These are phyloP conservation scores for Penicillium sp. DNA, from an alignment of 2,329 filamentous ascomycete species.

Conservation along the genomic window DNA sequence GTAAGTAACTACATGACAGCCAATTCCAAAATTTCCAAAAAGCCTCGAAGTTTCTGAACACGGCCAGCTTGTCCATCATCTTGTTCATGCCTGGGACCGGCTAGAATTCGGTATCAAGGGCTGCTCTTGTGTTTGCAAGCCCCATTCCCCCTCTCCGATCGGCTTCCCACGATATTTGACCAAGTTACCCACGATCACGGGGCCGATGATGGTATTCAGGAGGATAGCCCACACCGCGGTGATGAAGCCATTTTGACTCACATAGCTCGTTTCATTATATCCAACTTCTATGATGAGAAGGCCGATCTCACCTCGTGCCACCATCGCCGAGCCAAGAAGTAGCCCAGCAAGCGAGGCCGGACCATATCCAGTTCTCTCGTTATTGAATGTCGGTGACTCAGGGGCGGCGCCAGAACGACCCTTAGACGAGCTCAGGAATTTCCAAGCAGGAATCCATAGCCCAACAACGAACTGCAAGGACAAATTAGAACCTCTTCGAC, in stretches of 20 bases:
- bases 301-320: constrained; percentile 43
- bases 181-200: constrained; percentile 36
- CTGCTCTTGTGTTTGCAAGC: constrained; percentile 26
- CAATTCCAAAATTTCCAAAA: not conserved
- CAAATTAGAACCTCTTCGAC: not conserved
- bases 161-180: constrained; percentile 32
- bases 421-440: constrained; percentile 2
- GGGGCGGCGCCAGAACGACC: not conserved
- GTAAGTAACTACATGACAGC: not conserved
- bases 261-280: constrained; percentile 37
- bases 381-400: not conserved
- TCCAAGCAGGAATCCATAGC: constrained; percentile 36
- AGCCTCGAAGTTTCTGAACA: not conserved
- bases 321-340: constrained; percentile 42
- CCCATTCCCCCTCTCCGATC: constrained; percentile 37
- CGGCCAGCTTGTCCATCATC: not conserved
- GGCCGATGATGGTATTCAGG: constrained; percentile 42
- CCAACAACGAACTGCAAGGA: constrained; percentile 36
- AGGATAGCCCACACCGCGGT: constrained; percentile 42
- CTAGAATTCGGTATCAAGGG: not conserved
- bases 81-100: not conserved
- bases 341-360: constrained; percentile 31
- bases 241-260: constrained; percentile 26
- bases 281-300: constrained; percentile 43
- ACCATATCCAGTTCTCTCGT: constrained; percentile 12